Conservation (phyloP, 192 early-diverging fungal genomes). For the Phlyctochytrium bullatum region DNA sequence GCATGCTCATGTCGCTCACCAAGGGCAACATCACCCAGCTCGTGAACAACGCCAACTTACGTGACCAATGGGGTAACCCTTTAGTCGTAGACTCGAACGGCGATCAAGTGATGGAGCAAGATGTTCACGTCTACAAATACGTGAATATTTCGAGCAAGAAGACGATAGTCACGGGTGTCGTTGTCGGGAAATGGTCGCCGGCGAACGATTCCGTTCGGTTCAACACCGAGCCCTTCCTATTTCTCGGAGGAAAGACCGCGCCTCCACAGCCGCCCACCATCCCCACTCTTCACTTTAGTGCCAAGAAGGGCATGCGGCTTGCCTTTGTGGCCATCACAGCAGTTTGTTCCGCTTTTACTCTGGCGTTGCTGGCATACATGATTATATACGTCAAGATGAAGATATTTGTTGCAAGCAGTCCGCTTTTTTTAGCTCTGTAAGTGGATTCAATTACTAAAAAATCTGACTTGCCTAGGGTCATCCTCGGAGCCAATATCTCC, state of each 20-base stretch:
- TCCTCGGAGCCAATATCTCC: background rate
- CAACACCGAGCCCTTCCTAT: background rate
- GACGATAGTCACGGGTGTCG: background rate
- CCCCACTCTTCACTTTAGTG: background rate
- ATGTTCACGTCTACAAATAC: background rate
- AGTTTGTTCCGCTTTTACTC: background rate
- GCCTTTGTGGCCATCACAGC: background rate
- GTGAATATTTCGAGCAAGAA: background rate
- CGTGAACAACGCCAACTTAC: background rate
- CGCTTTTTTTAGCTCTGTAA: background rate
- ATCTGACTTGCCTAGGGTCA: background rate
- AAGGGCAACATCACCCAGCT: conserved; percentile 2
- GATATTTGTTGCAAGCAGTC: background rate
- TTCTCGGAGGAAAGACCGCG: background rate
- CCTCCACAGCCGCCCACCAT: background rate
- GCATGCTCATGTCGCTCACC: background rate
- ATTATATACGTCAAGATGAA: background rate
- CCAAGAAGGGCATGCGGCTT: background rate
- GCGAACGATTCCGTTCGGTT: background rate
- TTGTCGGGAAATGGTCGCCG: background rate
- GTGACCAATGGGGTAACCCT: background rate
- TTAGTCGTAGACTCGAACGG: background rate
- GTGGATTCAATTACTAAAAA: background rate
- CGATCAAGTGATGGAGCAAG: background rate
- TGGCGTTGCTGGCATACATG: background rate